phyloP scores from a whole-genome alignment of 371 early-diverging fungal genomes.

The Zychaea mexicana region DNA sequence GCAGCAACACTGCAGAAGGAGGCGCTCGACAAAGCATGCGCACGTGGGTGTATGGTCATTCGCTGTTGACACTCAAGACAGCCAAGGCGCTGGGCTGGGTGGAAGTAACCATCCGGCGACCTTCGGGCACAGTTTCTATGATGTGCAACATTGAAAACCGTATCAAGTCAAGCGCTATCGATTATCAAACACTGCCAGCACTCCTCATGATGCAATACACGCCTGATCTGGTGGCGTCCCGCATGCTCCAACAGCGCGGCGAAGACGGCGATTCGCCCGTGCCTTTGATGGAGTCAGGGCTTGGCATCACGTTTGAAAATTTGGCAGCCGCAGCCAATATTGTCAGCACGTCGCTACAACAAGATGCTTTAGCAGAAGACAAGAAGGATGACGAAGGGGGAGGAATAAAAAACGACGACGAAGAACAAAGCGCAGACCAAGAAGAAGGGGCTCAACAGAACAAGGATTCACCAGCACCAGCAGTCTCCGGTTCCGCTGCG shows the following conservation, averaged over 20 bases:
- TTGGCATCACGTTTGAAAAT: slow-evolving; percentile 24
- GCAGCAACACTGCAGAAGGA: neutral
- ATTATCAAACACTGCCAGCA: slow-evolving; percentile 59
- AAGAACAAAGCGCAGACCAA: slow-evolving; percentile 1
- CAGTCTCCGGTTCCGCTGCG: neutral
- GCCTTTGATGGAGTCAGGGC: slow-evolving; percentile 21
- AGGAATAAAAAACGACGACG: neutral
- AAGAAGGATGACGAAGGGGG: neutral
- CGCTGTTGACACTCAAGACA: slow-evolving; percentile 74
- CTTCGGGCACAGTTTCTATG: slow-evolving; percentile 79
- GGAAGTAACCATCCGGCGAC: slow-evolving; percentile 82
- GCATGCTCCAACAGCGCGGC: slow-evolving; percentile 2
- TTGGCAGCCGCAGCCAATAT: neutral
- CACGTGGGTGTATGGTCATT: slow-evolving; percentile 88
- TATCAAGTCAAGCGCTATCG: slow-evolving; percentile 56
- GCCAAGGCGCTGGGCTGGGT: slow-evolving; percentile 72
- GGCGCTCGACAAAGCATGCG: slow-evolving; percentile 42
- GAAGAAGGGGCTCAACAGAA: slow-evolving; percentile 8
- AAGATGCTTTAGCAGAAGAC: neutral
- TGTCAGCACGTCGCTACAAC: neutral
- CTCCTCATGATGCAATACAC: slow-evolving; percentile 66
- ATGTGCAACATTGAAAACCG: slow-evolving; percentile 78
- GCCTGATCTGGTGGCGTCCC: slow-evolving; percentile 34
- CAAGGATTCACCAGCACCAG: neutral
- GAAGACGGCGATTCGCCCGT: neutral